A percentile compares a stretch with the other conserved stretches of the same genome.
Evolutionary conservation across 441 rosid species (phyloP).

Genomic region (Capsella rubella): DNA sequence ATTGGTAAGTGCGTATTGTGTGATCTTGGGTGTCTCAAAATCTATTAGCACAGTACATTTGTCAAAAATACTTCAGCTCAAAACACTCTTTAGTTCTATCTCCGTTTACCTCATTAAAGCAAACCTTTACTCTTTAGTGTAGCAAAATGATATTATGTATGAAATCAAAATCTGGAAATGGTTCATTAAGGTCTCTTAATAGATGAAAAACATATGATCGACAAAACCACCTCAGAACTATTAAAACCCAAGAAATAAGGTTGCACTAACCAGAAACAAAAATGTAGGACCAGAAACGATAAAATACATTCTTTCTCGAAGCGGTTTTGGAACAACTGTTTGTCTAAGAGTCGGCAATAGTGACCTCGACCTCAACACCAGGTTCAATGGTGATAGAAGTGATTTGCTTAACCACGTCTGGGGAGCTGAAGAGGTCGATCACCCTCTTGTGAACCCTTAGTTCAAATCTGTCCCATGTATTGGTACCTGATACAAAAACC

Average conservation of each 20-base stretch:
- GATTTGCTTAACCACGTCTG: constrained; percentile 66
- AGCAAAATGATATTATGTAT: neutral
- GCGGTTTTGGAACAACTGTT: neutral
- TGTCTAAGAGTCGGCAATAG: constrained; percentile 53
- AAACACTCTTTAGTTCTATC: neutral
- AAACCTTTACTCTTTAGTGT: neutral
- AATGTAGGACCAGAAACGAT: neutral
- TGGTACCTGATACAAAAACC: constrained; percentile 49
- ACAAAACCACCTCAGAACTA: constrained; percentile 9
- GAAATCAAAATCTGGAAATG: neutral
- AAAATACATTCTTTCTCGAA: neutral
- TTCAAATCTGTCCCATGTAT: constrained; percentile 63
- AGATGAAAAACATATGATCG: neutral
- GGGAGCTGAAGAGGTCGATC: constrained; percentile 63
- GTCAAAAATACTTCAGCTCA: neutral
- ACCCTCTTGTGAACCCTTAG: constrained; percentile 60
- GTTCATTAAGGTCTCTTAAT: constrained; percentile 15
- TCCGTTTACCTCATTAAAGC: neutral
- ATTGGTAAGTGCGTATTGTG: constrained; percentile 3
- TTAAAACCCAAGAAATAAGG: constrained; percentile 9
- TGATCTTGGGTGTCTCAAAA: neutral
- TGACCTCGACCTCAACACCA: constrained; percentile 65
- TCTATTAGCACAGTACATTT: neutral
- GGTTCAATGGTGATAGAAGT: constrained; percentile 64
- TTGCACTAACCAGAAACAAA: constrained; percentile 28